Evolutionary conservation across 1,284 basidiomycete genomes (phyloP).

Genomic region (Apiotrichum veenhuisii): DNA sequence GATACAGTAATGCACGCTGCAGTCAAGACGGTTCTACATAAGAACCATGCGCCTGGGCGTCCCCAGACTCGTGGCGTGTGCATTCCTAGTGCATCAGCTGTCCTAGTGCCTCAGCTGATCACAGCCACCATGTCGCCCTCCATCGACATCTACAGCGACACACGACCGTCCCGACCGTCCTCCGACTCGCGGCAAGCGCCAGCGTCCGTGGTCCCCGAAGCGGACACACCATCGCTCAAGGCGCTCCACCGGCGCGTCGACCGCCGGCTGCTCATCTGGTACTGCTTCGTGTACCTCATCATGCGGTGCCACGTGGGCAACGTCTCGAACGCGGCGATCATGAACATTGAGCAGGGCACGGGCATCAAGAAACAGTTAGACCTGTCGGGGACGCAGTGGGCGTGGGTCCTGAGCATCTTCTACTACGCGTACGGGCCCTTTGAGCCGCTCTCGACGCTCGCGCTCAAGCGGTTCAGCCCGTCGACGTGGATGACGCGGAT

Average conservation of each 20-base stretch:
- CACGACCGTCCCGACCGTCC: too few species aligned
- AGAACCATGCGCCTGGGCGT: too few species aligned
- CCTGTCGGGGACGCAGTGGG: slow-evolving; percentile 10
- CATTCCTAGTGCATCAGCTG: too few species aligned
- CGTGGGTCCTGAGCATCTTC: slow-evolving; percentile 11
- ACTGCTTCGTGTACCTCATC: slow-evolving; percentile 14
- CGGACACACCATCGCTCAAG: too few species aligned
- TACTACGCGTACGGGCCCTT: slow-evolving; percentile 13
- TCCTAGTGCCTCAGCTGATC: too few species aligned
- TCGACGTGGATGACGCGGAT: slow-evolving; percentile 32
- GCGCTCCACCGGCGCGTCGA: slow-evolving; percentile 11
- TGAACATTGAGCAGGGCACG: slow-evolving; percentile 12
- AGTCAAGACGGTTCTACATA: too few species aligned
- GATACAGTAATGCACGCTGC: too few species aligned
- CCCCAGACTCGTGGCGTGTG: too few species aligned
- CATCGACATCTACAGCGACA: too few species aligned
- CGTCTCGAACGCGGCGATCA: slow-evolving; percentile 14
- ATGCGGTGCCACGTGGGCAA: slow-evolving; percentile 14
- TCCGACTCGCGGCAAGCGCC: too few species aligned
- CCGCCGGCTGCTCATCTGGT: slow-evolving; percentile 7
- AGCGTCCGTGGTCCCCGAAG: too few species aligned
- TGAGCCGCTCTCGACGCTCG: slow-evolving; percentile 10
- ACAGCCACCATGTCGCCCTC: too few species aligned
- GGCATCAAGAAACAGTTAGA: slow-evolving; percentile 13
- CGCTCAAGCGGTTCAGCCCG: slow-evolving; percentile 29